These are phyloP conservation scores for Fraxinus greggii DNA, from an alignment of 305 asterid species.

Conservation along the genomic window DNA sequence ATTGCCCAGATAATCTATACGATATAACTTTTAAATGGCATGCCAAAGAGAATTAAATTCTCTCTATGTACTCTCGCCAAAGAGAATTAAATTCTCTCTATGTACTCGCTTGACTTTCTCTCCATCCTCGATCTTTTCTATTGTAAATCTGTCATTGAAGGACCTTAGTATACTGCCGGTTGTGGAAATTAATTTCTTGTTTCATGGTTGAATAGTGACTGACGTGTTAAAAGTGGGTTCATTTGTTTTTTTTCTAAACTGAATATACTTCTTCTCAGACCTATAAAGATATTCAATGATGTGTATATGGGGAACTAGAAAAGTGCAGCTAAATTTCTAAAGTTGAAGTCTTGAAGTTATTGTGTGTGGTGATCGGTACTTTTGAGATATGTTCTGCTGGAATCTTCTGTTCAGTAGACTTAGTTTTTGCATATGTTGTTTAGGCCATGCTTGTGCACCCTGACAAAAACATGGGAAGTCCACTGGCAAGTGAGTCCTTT, in stretches of 20 bases:
- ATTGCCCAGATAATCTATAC: not conserved
- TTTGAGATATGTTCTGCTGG: not conserved
- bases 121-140: not conserved
- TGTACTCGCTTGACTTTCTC: not conserved
- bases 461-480: slow-evolving; percentile 94
- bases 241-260: not conserved
- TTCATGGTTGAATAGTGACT: not conserved
- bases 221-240: not conserved
- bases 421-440: slow-evolving; percentile 20
- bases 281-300: not conserved
- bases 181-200: slow-evolving; percentile 5
- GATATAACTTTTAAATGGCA: not conserved
- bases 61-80: not conserved
- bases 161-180: not conserved
- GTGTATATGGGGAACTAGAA: not conserved
- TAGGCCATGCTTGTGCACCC: slow-evolving; percentile 99
- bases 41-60: not conserved
- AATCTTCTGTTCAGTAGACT: slow-evolving; percentile 4
- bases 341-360: not conserved
- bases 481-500: slow-evolving; percentile 90
- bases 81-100: not conserved
- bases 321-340: not conserved
- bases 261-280: not conserved
- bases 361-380: not conserved
- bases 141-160: not conserved